Evolutionary conservation across 345 rosid genomes (phyloP).

Genomic region (Citrus australasica): DNA sequence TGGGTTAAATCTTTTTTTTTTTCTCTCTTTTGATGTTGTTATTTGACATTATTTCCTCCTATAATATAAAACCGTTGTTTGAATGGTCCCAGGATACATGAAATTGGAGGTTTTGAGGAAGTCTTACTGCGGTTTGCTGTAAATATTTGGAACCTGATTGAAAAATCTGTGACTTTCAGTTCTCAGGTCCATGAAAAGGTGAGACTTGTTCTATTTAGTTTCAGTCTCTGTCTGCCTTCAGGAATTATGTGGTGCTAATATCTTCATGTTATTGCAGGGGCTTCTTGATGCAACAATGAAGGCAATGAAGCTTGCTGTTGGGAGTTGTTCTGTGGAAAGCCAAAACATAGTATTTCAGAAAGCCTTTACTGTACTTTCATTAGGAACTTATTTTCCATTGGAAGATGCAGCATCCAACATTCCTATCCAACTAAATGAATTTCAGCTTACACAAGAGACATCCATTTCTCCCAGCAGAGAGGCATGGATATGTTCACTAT

Average conservation of each 20-base stretch:
- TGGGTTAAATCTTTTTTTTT: neutral
- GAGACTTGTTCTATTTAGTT: slow-evolving; percentile 20
- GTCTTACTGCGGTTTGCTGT: slow-evolving; percentile 44
- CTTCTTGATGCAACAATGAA: slow-evolving; percentile 64
- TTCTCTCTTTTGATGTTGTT: neutral
- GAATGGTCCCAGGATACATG: slow-evolving; percentile 48
- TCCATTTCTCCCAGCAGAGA: slow-evolving; percentile 47
- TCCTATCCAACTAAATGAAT: slow-evolving; percentile 30
- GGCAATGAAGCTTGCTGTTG: slow-evolving; percentile 66
- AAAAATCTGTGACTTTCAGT: slow-evolving; percentile 32
- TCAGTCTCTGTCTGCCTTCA: neutral
- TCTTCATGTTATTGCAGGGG: slow-evolving; percentile 39
- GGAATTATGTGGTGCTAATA: neutral
- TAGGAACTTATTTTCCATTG: slow-evolving; percentile 40
- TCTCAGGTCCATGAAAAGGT: slow-evolving; percentile 38
- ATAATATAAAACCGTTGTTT: slow-evolving; percentile 7
- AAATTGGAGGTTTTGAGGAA: slow-evolving; percentile 59
- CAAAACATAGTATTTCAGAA: slow-evolving; percentile 65
- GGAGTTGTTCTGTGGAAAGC: slow-evolving; percentile 55
- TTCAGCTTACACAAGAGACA: slow-evolving; percentile 24
- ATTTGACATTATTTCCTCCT: slow-evolving; percentile 6
- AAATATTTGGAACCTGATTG: slow-evolving; percentile 68
- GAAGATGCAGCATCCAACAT: slow-evolving; percentile 35
- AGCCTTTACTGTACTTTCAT: slow-evolving; percentile 50
- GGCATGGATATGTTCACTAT: slow-evolving; percentile 64